Evolutionary conservation across 1,139 yeast species (phyloP).

Genomic region (Protomyces inundatus): DNA sequence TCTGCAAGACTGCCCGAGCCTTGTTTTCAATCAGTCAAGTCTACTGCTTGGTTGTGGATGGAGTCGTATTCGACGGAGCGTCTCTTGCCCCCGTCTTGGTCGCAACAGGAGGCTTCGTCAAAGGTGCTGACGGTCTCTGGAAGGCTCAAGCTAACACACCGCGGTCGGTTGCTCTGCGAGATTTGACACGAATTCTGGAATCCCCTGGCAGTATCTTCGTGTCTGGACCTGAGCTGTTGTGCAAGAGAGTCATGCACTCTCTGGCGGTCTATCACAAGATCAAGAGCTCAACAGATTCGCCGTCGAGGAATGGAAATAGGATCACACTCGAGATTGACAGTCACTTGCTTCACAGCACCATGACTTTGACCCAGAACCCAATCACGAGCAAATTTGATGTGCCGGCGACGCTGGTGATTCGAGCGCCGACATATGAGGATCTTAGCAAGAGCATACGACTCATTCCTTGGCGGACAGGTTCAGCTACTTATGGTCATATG

Average conservation of each 20-base stretch:
- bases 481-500: not conserved
- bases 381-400: not conserved
- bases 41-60: not conserved
- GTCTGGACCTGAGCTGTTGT: not conserved
- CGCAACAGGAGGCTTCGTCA: not conserved
- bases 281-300: not conserved
- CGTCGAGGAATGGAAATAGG: not conserved
- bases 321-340: not conserved
- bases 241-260: not conserved
- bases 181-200: not conserved
- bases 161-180: not conserved
- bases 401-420: not conserved
- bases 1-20: too few species aligned
- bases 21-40: not conserved
- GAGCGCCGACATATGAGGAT: not conserved
- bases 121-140: not conserved
- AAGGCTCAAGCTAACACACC: not conserved
- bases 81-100: not conserved
- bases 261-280: not conserved
- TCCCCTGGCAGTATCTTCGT: not conserved
- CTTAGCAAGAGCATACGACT: constrained; percentile 4
- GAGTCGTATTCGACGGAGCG: not conserved
- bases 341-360: not conserved
- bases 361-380: not conserved
- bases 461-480: constrained; percentile 7